Percentiles rank a stretch among this genome's conserved stretches.
phyloP scores from a whole-genome alignment of 306 rosid genomes.

The Pyrus bretschneideri region DNA sequence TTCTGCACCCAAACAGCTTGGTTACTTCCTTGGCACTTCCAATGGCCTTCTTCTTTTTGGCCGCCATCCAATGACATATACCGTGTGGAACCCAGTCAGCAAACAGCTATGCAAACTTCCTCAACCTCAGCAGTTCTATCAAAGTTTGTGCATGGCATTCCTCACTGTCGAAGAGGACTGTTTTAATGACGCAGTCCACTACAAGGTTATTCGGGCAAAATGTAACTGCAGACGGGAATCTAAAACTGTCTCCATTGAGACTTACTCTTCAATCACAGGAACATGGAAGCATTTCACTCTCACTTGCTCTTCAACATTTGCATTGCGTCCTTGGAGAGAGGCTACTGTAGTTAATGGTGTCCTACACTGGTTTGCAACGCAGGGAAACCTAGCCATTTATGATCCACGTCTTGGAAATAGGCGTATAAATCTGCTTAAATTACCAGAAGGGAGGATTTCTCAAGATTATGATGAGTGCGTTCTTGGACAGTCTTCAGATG shows the following conservation, averaged over 20 bases:
- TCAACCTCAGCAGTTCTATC: conserved; percentile 58
- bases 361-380: conserved; percentile 62
- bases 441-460: conserved; percentile 48
- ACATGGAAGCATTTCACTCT: conserved; percentile 66
- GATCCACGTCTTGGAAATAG: conserved; percentile 63
- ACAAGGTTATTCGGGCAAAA: conserved; percentile 67
- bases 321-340: conserved; percentile 54
- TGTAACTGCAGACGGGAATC: conserved; percentile 54
- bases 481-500: conserved; percentile 71
- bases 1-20: conserved; percentile 51
- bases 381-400: conserved; percentile 61
- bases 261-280: conserved; percentile 62
- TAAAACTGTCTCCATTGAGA: conserved; percentile 63
- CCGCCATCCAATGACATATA: conserved; percentile 54
- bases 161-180: conserved; percentile 44
- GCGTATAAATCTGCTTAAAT: conserved; percentile 35
- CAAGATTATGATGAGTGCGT: conserved; percentile 55
- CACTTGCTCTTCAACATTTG: conserved; percentile 46
- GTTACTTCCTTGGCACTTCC: conserved; percentile 63
- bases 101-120: conserved; percentile 47
- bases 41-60: conserved; percentile 66
- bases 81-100: conserved; percentile 48
- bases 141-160: conserved; percentile 56
- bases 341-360: conserved; percentile 60
- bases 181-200: conserved; percentile 24